Percentiles rank a stretch among this genome's conserved stretches.
phyloP scores from a whole-genome alignment of 805 yeast genomes.

The Hermanozyma aechmeae region DNA sequence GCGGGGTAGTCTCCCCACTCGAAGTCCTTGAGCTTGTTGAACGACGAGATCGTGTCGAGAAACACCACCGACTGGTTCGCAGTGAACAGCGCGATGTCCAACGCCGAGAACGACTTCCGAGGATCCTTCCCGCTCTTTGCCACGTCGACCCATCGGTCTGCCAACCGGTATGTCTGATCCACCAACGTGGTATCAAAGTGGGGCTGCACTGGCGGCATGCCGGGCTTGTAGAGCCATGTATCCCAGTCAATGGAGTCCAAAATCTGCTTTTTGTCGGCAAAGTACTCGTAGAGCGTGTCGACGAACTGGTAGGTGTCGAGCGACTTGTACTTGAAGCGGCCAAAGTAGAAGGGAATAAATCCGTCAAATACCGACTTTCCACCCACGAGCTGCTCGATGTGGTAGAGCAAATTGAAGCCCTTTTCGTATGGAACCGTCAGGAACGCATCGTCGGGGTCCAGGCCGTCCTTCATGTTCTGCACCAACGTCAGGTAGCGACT shows the following conservation, averaged over 20 bases:
- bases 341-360: constrained; percentile 71
- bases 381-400: constrained; percentile 62
- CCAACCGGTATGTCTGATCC: constrained; percentile 58
- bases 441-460: constrained; percentile 88
- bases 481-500: constrained; percentile 40
- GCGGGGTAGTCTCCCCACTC: constrained; percentile 27
- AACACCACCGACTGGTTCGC: constrained; percentile 77
- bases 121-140: constrained; percentile 7
- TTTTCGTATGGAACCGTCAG: constrained; percentile 86
- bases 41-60: constrained; percentile 54
- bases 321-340: constrained; percentile 56
- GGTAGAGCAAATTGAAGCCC: constrained; percentile 72
- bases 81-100: constrained; percentile 49
- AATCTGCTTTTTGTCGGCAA: constrained; percentile 34
- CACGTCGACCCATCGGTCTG: constrained; percentile 50
- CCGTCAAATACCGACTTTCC: constrained; percentile 62
- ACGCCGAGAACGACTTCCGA: constrained; percentile 26
- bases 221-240: constrained; percentile 71
- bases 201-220: constrained; percentile 80
- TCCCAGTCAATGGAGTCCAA: constrained; percentile 78
- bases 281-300: constrained; percentile 65
- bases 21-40: constrained; percentile 31
- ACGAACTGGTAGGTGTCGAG: constrained; percentile 76
- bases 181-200: constrained; percentile 71
- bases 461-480: constrained; percentile 58